Evolutionary conservation across 805 yeast species (phyloP).

Genomic region (Scheffersomyces stipitis): DNA sequence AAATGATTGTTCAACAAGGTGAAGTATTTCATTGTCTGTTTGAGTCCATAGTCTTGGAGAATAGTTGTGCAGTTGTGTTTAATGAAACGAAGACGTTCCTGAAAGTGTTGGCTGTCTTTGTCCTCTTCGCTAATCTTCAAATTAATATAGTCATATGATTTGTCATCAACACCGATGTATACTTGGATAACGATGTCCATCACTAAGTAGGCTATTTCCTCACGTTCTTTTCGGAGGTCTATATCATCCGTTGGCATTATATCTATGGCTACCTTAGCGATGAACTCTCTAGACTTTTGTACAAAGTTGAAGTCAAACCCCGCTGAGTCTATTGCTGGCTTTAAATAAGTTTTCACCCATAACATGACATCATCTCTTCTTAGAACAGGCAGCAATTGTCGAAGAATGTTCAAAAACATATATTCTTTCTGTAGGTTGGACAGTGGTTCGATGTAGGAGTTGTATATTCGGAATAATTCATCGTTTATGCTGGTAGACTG

Average conservation of each 20-base stretch:
- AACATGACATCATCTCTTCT: slow-evolving; percentile 29
- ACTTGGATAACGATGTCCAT: slow-evolving; percentile 25
- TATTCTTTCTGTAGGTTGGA: slow-evolving; percentile 32
- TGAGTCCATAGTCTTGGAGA: slow-evolving; percentile 43
- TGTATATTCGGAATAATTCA: slow-evolving; percentile 36
- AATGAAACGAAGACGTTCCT: slow-evolving; percentile 52
- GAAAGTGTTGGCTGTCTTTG: slow-evolving; percentile 30
- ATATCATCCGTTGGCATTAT: slow-evolving; percentile 19
- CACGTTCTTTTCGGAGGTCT: slow-evolving; percentile 16
- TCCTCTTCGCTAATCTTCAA: slow-evolving; percentile 14
- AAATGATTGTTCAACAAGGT: slow-evolving; percentile 36
- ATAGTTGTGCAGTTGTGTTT: slow-evolving; percentile 42
- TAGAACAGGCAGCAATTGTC: slow-evolving; percentile 30
- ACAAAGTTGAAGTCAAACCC: slow-evolving; percentile 46
- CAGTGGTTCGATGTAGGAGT: slow-evolving; percentile 25
- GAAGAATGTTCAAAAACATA: slow-evolving; percentile 40
- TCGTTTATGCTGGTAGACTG: slow-evolving; percentile 32
- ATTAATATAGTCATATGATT: slow-evolving; percentile 15
- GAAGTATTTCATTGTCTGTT: slow-evolving; percentile 37
- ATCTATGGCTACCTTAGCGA: slow-evolving; percentile 19
- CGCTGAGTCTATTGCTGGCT: slow-evolving; percentile 59
- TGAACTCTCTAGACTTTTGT: slow-evolving; percentile 26
- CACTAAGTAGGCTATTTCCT: slow-evolving; percentile 18
- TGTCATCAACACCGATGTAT: slow-evolving; percentile 19
- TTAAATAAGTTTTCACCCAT: slow-evolving; percentile 52